Conservation (phyloP, 2,329 filamentous ascomycete species). For the Gaeumannomyces sp. region DNA sequence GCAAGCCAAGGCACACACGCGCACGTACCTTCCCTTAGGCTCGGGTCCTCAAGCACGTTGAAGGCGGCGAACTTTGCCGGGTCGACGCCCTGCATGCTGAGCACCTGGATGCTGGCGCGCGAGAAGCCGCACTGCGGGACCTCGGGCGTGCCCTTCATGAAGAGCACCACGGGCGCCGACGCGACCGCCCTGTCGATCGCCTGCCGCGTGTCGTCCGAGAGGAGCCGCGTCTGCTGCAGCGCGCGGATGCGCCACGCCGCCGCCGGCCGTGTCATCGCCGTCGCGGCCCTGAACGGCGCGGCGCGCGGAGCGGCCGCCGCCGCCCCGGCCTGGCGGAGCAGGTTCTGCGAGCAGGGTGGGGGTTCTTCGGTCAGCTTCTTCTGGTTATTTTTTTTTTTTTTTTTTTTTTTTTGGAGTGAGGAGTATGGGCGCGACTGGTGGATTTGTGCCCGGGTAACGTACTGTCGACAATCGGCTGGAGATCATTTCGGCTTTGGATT, state of each 20-base stretch:
- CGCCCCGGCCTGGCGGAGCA: conserved; percentile 7
- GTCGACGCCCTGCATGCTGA: conserved; percentile 91
- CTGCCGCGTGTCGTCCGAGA: conserved; percentile 71
- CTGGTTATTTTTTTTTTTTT: neutral
- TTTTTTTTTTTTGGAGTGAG: neutral
- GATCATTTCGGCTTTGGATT: conserved; percentile 4
- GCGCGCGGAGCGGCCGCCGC: conserved; percentile 5
- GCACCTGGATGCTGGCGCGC: conserved; percentile 86
- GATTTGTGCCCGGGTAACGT: neutral
- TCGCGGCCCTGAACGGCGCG: neutral
- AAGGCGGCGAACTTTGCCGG: conserved; percentile 96
- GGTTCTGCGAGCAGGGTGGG: conserved; percentile 1
- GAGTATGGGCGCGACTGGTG: neutral
- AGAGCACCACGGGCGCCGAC: conserved; percentile 87
- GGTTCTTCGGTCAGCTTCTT: neutral
- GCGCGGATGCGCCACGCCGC: neutral
- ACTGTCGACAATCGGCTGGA: conserved; percentile 3
- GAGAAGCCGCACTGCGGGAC: conserved; percentile 84
- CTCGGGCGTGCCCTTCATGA: conserved; percentile 87
- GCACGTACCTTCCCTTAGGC: conserved; percentile 61
- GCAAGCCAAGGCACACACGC: too few species aligned
- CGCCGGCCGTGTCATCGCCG: neutral
- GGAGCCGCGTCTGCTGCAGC: conserved; percentile 49
- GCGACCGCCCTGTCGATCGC: conserved; percentile 88
- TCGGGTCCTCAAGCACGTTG: conserved; percentile 89